A percentile compares a stretch with the other conserved stretches of the same genome.
Conservation (phyloP, 2,329 filamentous ascomycete species). For the Cyclaneusma minus region DNA sequence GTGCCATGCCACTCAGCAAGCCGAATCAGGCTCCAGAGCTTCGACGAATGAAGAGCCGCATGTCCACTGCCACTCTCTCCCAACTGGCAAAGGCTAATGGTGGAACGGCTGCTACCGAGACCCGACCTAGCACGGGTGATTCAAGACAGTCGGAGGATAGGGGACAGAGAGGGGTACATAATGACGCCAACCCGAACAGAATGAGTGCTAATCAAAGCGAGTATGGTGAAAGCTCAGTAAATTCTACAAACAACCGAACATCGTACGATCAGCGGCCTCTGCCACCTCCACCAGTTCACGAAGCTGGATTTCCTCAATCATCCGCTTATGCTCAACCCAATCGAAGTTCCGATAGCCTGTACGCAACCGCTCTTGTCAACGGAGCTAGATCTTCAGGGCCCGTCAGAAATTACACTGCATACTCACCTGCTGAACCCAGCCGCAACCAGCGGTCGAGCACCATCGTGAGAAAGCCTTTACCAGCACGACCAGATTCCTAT, state of each 20-base stretch:
- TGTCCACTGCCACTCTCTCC: conserved; percentile 67
- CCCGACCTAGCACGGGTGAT: conserved; percentile 5
- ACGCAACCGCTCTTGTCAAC: too few relatives aligned
- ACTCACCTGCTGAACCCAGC: too few relatives aligned
- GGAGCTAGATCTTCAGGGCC: too few relatives aligned
- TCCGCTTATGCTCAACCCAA: too few relatives aligned
- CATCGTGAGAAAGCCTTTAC: conserved; percentile 37
- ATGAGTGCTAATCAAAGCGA: conserved; percentile 18
- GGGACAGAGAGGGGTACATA: conserved; percentile 24
- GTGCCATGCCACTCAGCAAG: conserved; percentile 50
- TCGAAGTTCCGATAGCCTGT: too few relatives aligned
- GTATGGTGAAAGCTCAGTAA: conserved; percentile 20
- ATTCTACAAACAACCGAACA: conserved; percentile 13
- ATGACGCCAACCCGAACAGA: conserved; percentile 17
- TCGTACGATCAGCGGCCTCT: conserved; percentile 11
- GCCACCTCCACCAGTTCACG: too few relatives aligned
- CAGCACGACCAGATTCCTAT: too few relatives aligned
- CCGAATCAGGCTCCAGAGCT: conserved; percentile 65
- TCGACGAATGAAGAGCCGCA: conserved; percentile 65
- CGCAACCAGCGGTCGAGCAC: too few relatives aligned
- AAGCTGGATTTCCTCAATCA: too few relatives aligned
- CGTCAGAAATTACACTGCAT: too few relatives aligned
- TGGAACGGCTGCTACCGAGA: conserved; percentile 25
- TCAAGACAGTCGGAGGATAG: conserved; percentile 15
- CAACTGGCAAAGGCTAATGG: conserved; percentile 66